Evolutionary conservation across 306 rosid species (phyloP).

Genomic region (Clitoria ternatea): DNA sequence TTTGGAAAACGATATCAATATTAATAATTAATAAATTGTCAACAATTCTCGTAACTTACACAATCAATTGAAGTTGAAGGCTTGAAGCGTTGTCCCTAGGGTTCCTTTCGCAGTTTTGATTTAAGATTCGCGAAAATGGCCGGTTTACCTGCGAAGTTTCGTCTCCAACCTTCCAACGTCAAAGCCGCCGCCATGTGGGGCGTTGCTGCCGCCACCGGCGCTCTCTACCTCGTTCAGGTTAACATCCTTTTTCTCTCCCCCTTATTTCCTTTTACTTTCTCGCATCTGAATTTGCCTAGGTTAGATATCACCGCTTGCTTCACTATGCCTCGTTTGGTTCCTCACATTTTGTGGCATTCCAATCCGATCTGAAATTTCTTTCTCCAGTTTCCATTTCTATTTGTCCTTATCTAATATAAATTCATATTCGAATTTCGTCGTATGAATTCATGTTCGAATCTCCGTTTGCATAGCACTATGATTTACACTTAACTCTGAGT

Average conservation of each 20-base stretch:
- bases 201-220: conserved; percentile 61
- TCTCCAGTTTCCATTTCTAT: neutral
- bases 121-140: conserved; percentile 41
- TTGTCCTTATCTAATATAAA: neutral
- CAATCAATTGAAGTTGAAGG: conserved; percentile 19
- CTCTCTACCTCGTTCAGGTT: conserved; percentile 67
- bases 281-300: neutral
- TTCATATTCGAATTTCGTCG: too few relatives aligned
- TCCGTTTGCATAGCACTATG: neutral
- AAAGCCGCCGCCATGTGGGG: conserved; percentile 87
- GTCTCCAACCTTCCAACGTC: conserved; percentile 53
- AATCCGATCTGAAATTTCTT: conserved; percentile 13
- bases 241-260: neutral
- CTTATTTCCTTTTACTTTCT: neutral
- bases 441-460: too few relatives aligned
- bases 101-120: conserved; percentile 21
- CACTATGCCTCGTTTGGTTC: neutral
- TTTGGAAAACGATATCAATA: too few relatives aligned
- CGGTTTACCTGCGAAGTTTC: conserved; percentile 43
- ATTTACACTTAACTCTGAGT: neutral
- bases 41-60: neutral
- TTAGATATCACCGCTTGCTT: neutral
- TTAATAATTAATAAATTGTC: too few relatives aligned
- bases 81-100: conserved; percentile 21
- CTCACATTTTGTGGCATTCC: neutral